Percentiles rank a stretch among this genome's conserved stretches.
phyloP scores from a whole-genome alignment of 345 rosid species.

The Pistacia integerrima region DNA sequence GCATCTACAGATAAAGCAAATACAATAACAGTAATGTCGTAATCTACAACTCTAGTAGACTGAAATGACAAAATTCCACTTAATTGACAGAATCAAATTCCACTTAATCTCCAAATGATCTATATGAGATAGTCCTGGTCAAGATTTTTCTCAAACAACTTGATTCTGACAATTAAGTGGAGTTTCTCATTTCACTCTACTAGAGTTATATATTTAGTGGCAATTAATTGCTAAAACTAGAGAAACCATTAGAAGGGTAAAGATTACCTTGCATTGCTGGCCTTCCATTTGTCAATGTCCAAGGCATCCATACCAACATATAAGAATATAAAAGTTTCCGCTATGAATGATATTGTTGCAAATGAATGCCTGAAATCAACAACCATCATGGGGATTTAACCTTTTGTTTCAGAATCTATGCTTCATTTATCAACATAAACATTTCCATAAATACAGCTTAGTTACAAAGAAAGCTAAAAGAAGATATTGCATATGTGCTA shows the following conservation, averaged over 20 bases:
- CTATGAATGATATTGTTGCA: constrained; percentile 70
- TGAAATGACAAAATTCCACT: too few relatives aligned
- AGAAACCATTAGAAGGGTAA: not conserved
- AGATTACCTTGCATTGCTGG: constrained; percentile 52
- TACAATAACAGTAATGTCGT: not conserved
- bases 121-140: not conserved
- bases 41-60: too few relatives aligned
- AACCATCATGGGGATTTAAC: constrained; percentile 11
- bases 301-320: constrained; percentile 79
- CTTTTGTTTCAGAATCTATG: not conserved
- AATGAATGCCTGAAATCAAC: constrained; percentile 66
- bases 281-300: constrained; percentile 60
- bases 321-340: constrained; percentile 70
- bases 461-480: not conserved
- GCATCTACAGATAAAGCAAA: not conserved
- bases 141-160: not conserved
- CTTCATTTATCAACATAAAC: not conserved
- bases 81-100: too few relatives aligned
- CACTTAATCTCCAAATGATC: not conserved
- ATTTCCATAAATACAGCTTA: not conserved
- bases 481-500: not conserved
- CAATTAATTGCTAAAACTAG: not conserved
- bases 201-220: not conserved
- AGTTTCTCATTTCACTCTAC: not conserved
- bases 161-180: too few relatives aligned